Evolutionary conservation across 352 stramenopile species (phyloP).

Genomic region (Pythium pyrilobum): DNA sequence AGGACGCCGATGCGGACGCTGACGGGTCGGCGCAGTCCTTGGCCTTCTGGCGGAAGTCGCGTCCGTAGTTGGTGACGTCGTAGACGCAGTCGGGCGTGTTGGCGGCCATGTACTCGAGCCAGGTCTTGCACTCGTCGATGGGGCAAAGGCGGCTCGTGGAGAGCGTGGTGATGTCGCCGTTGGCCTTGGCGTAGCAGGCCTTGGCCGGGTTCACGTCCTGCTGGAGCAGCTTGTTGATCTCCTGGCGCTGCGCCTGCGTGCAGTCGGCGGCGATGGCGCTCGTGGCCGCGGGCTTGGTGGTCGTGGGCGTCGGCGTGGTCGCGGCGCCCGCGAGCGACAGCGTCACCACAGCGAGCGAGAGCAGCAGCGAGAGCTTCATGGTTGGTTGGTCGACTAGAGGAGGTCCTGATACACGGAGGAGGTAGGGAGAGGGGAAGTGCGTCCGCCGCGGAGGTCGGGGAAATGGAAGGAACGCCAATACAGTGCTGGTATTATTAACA

Average conservation of each 20-base stretch:
- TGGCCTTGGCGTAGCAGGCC: constrained; percentile 42
- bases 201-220: constrained; percentile 54
- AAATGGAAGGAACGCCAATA: constrained; percentile 12
- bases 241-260: constrained; percentile 40
- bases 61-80: constrained; percentile 57
- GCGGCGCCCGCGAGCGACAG: constrained; percentile 13
- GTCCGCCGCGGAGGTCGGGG: constrained; percentile 2
- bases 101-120: constrained; percentile 52
- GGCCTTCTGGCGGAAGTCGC: constrained; percentile 35
- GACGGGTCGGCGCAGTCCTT: constrained; percentile 30
- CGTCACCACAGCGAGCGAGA: constrained; percentile 5
- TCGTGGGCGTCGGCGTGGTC: neutral
- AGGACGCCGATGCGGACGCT: neutral
- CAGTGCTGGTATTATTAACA: no score
- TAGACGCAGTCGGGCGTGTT: constrained; percentile 56
- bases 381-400: no score
- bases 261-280: constrained; percentile 37
- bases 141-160: constrained; percentile 49
- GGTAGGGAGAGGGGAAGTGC: neutral
- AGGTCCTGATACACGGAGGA: no score
- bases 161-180: constrained; percentile 43
- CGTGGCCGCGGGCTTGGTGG: constrained; percentile 1
- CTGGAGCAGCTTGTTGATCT: constrained; percentile 52
- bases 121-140: constrained; percentile 38
- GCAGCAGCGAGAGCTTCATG: constrained; percentile 36